A percentile compares a stretch with the other conserved stretches of the same genome.
These are phyloP conservation scores for Sphaceloma murrayae DNA, from an alignment of 2,329 filamentous ascomycete species.

Conservation along the genomic window DNA sequence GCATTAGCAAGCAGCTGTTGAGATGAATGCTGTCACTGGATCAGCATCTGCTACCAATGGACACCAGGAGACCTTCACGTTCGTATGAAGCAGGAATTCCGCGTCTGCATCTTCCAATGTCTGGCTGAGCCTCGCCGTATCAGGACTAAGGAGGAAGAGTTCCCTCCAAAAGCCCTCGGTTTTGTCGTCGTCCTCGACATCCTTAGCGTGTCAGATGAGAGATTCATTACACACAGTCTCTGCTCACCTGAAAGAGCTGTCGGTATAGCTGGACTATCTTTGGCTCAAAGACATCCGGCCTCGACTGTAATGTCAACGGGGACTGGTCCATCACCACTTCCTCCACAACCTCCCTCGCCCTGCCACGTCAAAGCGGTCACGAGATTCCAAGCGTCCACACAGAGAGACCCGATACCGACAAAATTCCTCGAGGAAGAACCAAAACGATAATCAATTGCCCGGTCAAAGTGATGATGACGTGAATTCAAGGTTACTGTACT, in stretches of 20 bases:
- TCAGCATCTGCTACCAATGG: neutral
- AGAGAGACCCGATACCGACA: too few relatives aligned
- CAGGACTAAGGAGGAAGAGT: slow-evolving; percentile 83
- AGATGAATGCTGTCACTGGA: slow-evolving; percentile 60
- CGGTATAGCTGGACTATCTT: slow-evolving; percentile 91
- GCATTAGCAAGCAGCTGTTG: slow-evolving; percentile 69
- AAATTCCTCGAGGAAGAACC: too few relatives aligned
- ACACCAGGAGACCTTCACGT: slow-evolving; percentile 38
- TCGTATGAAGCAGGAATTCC: slow-evolving; percentile 65
- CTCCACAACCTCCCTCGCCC: neutral
- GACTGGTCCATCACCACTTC: slow-evolving; percentile 70
- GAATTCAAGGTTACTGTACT: too few relatives aligned
- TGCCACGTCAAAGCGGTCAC: too few relatives aligned
- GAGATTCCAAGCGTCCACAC: too few relatives aligned
- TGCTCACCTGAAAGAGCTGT: slow-evolving; percentile 56
- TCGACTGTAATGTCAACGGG: slow-evolving; percentile 83
- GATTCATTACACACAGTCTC: neutral
- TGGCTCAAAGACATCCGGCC: slow-evolving; percentile 82
- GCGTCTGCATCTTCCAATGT: slow-evolving; percentile 62
- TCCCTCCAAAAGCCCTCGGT: slow-evolving; percentile 92
- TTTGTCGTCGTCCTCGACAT: slow-evolving; percentile 57
- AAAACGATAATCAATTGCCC: too few relatives aligned
- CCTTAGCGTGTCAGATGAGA: slow-evolving; percentile 28
- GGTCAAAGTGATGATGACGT: too few relatives aligned
- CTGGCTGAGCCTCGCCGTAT: slow-evolving; percentile 56